Evolutionary conservation across 768 basidiomycete genomes (phyloP).

Genomic region (Collybia nuda): DNA sequence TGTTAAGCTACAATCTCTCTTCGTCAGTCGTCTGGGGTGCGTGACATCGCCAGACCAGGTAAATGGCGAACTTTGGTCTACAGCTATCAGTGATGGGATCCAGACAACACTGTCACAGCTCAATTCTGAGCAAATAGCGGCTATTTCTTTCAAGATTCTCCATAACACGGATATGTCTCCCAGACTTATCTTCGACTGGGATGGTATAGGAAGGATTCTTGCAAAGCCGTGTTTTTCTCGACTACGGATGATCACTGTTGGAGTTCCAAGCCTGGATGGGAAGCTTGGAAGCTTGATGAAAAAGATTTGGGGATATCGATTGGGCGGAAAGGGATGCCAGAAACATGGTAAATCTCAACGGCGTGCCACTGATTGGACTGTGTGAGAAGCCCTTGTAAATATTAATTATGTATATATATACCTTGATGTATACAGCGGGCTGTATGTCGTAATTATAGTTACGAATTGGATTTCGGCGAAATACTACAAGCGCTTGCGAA

Average conservation of each 20-base stretch:
- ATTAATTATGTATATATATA: too few species aligned
- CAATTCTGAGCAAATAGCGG: constrained; percentile 6
- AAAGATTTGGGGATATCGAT: background rate
- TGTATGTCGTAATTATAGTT: too few species aligned
- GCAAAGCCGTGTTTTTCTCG: constrained; percentile 9
- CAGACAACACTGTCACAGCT: constrained; percentile 12
- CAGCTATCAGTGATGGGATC: constrained; percentile 4
- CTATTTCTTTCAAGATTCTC: background rate
- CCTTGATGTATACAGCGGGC: too few species aligned
- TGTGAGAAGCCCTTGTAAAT: too few species aligned
- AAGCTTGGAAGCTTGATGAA: background rate
- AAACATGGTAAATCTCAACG: too few species aligned
- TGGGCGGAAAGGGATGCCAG: too few species aligned
- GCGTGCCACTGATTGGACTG: too few species aligned
- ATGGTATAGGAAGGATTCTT: constrained; percentile 7
- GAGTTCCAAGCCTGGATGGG: constrained; percentile 3
- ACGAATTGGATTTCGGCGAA: too few species aligned
- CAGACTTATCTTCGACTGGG: constrained; percentile 6
- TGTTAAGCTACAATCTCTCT: constrained; percentile 16
- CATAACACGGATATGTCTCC: background rate
- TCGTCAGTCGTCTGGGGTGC: constrained; percentile 18
- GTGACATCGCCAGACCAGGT: background rate
- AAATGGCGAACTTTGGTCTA: background rate
- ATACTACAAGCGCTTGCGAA: too few species aligned
- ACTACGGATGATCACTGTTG: constrained; percentile 6